Evolutionary conservation across 2,329 filamentous ascomycete genomes (phyloP), one percentile per base, ranked within the genome.

Genomic region (Bisporella sp.): DNA sequence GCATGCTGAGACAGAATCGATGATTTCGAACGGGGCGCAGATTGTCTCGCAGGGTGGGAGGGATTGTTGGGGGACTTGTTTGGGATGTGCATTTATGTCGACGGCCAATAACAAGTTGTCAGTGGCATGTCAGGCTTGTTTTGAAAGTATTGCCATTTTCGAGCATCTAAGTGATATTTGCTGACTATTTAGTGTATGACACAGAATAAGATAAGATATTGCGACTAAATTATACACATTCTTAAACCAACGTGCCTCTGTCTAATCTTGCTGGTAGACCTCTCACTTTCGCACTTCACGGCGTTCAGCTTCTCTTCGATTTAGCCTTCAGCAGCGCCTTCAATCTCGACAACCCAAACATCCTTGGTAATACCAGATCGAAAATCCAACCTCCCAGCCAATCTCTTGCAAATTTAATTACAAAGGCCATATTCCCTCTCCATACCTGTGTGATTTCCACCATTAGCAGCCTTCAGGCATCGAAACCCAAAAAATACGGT

Each of bases 21-120:
- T 73, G 58, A 66, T 74, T 42, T 58, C 55, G 4, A 73, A 73
- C 54, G 72, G 71, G 0, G 62, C 61, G 29, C 54, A 59, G 39
- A 63, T 73, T 51, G 71, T 63, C 3, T 65, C 57, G 6, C 70
- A 73, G 52, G 66, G 66, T 1, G 49, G 42, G 3, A 49, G 58
- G 42, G 9, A 32, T 5, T 58, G 56, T 1, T 73, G 71, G 71
- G 59, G 59, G 1, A 62, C 63, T 28, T 74, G 71, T 52, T 57
- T 73, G 47, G 70, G 66, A 30, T 74, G 72, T 64, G 72, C 66
- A 9, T 61, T 74, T 5, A 59, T 62, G 59, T 63, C 61, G 54
- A 65, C 64, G 57, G 65, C 64, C 37, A 66, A 57, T 1, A 54
- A 53, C 41, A 47, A 30, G 2, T 53, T 70, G 56, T 68, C 68